Evolutionary conservation across 2,329 filamentous ascomycete species (phyloP), one percentile per base, ranked within the genome.

Genomic region (Massarina eburnea): DNA sequence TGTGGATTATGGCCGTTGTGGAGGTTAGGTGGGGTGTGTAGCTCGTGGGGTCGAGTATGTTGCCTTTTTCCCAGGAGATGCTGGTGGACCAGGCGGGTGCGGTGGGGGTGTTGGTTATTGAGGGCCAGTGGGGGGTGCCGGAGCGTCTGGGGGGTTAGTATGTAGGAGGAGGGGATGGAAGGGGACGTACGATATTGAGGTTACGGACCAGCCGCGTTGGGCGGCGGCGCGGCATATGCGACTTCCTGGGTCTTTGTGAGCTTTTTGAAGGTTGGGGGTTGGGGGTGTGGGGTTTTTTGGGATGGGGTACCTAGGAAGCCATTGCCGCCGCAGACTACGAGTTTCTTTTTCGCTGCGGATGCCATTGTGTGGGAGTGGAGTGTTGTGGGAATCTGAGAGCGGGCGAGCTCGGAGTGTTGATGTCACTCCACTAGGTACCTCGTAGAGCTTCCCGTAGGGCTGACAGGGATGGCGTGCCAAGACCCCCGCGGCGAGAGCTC

Each of bases 161-260:
- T 50, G 22, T 41, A 3, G 21, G 12, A 24, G 8, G 42, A 18
- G 33, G 14, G 36, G 18, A 29, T 38, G 37, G 21, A 34, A n/a
- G 29, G 8, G 26, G 26, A 10, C 60, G 48, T 82, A 91, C 90
- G 91, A 95, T 62, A 99, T 84, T 5, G 91, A 96, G 18, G 85
- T 92, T 38, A 97, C 92, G 46, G 91, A 82, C 92, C 92, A 97
- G 44, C 91, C 90, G 66, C 91, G 80, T 36, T 85, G 81, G 40
- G 90, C 85, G 35, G 90, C 94, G 43, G 88, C 86, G 76, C 90
- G 94, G 77, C 94, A 97, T 74, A 99, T 96, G 45, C 92, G 82
- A 19, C 79, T 82, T 36, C 83, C 83, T 82, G 44, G 17, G 27
- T 12, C 18, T 17, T n/a, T 17, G 12, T 18, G 21, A 49, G 30